Evolutionary conservation across 805 yeast species (phyloP).

Genomic region (Monosporozyma unispora): DNA sequence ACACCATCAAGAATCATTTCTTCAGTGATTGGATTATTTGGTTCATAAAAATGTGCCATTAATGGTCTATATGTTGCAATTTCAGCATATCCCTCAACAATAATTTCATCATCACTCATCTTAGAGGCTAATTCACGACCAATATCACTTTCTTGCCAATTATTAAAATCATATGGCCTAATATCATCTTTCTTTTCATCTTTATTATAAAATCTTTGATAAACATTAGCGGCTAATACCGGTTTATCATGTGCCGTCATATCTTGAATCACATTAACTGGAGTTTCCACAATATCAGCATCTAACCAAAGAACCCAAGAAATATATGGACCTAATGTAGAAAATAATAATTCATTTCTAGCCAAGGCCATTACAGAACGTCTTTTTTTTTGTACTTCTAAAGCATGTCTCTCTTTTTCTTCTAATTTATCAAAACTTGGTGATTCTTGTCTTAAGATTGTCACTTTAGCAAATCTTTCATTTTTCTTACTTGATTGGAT

Average conservation of each 20-base stretch:
- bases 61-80: slow-evolving; percentile 89
- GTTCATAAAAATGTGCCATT: slow-evolving; percentile 82
- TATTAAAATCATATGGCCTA: slow-evolving; percentile 91
- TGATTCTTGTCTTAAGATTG: slow-evolving; percentile 85
- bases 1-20: slow-evolving; percentile 93
- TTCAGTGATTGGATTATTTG: slow-evolving; percentile 48
- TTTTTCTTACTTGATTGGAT: slow-evolving; percentile 57
- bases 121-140: slow-evolving; percentile 66
- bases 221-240: slow-evolving; percentile 86
- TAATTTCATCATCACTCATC: slow-evolving; percentile 80
- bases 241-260: slow-evolving; percentile 78
- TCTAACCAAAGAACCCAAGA: slow-evolving; percentile 97
- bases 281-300: slow-evolving; percentile 88
- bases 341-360: slow-evolving; percentile 80
- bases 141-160: slow-evolving; percentile 84
- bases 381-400: slow-evolving; percentile 77
- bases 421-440: slow-evolving; percentile 62
- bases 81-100: slow-evolving; percentile 91
- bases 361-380: slow-evolving; percentile 90
- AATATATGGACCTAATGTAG: slow-evolving; percentile 80
- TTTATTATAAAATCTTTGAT: slow-evolving; percentile 65
- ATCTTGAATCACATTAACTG: slow-evolving; percentile 75
- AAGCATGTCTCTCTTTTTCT: slow-evolving; percentile 88
- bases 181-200: slow-evolving; percentile 47
- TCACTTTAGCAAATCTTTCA: slow-evolving; percentile 69